Conservation (phyloP, 108 stramenopile genomes). For the Parmales sp. region DNA sequence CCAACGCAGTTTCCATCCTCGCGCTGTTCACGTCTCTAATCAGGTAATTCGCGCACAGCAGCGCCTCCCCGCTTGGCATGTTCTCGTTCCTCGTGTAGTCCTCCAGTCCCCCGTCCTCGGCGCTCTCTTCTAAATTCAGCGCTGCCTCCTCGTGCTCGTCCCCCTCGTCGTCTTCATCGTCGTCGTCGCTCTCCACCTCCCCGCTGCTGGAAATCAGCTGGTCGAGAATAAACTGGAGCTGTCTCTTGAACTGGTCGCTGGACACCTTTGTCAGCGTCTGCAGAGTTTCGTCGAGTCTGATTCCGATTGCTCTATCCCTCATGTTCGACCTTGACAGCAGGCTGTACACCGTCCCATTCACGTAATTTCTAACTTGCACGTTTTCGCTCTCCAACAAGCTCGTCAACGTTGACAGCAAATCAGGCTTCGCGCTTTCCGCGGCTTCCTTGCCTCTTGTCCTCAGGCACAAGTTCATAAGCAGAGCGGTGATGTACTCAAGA, state of each 20-base stretch:
- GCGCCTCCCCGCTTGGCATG: not conserved
- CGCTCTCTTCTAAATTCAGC: too few relatives aligned
- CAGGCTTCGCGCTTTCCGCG: not conserved
- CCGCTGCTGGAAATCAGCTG: not conserved
- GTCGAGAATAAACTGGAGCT: not conserved
- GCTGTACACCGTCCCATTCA: not conserved
- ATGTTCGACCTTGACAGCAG: not conserved
- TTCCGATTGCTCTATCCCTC: not conserved
- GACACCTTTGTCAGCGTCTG: not conserved
- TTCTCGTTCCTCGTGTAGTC: not conserved
- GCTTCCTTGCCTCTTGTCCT: not conserved
- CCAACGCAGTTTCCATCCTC: not conserved
- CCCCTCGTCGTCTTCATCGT: not conserved
- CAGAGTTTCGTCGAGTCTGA: not conserved
- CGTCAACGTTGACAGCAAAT: not conserved
- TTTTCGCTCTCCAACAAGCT: not conserved
- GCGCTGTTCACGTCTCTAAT: not conserved
- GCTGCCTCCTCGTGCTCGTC: not conserved
- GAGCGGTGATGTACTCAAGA: conserved; percentile 1
- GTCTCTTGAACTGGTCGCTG: not conserved
- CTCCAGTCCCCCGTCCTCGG: not conserved
- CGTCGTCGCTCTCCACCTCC: not conserved
- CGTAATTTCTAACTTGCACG: not conserved
- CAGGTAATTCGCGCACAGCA: not conserved
- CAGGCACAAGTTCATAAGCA: conserved; percentile 5